These are phyloP conservation scores for Umbilicaria muhlenbergii DNA, from an alignment of 495 filamentous ascomycete species.

Conservation along the genomic window DNA sequence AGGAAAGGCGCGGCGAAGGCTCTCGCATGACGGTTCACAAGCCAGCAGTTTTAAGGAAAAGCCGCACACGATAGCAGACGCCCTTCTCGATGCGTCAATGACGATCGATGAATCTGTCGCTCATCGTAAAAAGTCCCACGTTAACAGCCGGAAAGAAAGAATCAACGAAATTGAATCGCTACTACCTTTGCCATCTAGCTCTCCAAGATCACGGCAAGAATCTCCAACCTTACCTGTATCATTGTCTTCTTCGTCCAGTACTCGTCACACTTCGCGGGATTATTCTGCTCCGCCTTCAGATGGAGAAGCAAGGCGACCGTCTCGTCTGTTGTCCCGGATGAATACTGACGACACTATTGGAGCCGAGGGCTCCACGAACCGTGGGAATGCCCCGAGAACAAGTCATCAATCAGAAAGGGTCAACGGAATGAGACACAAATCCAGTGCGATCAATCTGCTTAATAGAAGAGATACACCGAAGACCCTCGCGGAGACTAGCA, in stretches of 20 bases:
- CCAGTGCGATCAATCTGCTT: slow-evolving; percentile 72
- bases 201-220: background rate
- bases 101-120: slow-evolving; percentile 57
- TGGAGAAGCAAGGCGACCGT: slow-evolving; percentile 3
- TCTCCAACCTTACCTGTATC: slow-evolving; percentile 22
- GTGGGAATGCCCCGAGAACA: slow-evolving; percentile 6
- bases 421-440: slow-evolving; percentile 37
- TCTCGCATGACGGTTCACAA: slow-evolving; percentile 12
- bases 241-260: slow-evolving; percentile 24
- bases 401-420: background rate
- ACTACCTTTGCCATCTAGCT: background rate
- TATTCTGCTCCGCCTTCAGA: slow-evolving; percentile 27
- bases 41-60: slow-evolving; percentile 15
- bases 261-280: slow-evolving; percentile 21
- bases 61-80: slow-evolving; percentile 73
- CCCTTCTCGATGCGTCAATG: slow-evolving; percentile 81
- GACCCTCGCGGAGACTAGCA: slow-evolving; percentile 69
- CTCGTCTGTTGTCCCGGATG: background rate
- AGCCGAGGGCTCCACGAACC: slow-evolving; percentile 12
- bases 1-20: slow-evolving; percentile 26
- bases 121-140: slow-evolving; percentile 38
- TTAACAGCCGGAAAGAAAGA: slow-evolving; percentile 34
- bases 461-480: slow-evolving; percentile 66
- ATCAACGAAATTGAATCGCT: slow-evolving; percentile 15
- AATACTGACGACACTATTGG: slow-evolving; percentile 1